phyloP scores from a whole-genome alignment of 2,329 filamentous ascomycete genomes.

The Gnomoniopsis sp. region DNA sequence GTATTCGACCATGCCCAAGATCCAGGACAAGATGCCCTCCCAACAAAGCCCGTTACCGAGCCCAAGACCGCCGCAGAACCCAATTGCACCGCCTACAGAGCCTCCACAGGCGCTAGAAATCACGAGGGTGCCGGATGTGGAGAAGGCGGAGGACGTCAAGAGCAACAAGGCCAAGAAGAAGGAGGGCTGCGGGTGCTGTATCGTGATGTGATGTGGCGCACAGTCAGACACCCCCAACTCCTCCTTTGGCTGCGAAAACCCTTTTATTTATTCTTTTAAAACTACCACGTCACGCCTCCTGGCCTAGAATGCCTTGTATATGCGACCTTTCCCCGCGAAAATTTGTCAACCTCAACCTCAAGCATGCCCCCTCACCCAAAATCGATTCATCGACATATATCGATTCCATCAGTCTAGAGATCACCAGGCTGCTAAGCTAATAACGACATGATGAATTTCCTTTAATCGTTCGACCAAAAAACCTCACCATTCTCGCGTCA shows the following conservation, averaged over 20 bases:
- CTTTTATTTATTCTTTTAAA: too few relatives aligned
- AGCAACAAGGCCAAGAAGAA: constrained; percentile 50
- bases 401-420: constrained; percentile 11
- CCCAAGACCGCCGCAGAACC: constrained; percentile 41
- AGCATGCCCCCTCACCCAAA: neutral
- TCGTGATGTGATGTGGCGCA: constrained; percentile 61
- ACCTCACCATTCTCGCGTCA: constrained; percentile 2
- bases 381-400: neutral
- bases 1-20: constrained; percentile 63
- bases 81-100: constrained; percentile 32
- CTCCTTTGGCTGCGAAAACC: neutral
- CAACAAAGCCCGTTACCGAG: constrained; percentile 38
- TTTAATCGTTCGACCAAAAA: constrained; percentile 1
- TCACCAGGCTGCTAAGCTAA: constrained; percentile 11
- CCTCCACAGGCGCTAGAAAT: constrained; percentile 32
- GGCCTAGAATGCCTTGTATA: neutral
- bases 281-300: neutral
- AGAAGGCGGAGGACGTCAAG: constrained; percentile 50
- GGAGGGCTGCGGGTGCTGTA: constrained; percentile 66
- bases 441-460: constrained; percentile 10
- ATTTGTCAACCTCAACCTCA: neutral
- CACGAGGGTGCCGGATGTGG: constrained; percentile 48
- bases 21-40: constrained; percentile 40
- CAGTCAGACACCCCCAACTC: neutral
- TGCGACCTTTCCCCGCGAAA: neutral